Percentiles rank a stretch among this genome's conserved stretches.
Evolutionary conservation across 257 asterid genomes (phyloP).

Genomic region (Primulina eburnea): DNA sequence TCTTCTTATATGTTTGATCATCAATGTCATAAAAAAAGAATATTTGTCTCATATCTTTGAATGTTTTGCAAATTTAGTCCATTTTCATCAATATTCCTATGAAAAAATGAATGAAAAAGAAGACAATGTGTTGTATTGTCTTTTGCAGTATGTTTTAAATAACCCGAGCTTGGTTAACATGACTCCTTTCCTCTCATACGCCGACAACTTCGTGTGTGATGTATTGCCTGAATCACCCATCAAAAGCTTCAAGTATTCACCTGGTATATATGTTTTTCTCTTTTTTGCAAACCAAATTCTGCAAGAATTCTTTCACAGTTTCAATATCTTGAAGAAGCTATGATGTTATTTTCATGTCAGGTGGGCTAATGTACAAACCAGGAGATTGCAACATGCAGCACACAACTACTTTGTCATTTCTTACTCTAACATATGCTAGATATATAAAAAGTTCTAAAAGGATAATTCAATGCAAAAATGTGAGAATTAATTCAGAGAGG

Average conservation of each 20-base stretch:
- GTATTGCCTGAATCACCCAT: conserved; percentile 44
- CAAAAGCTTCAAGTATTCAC: conserved; percentile 24
- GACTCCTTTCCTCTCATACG: conserved; percentile 37
- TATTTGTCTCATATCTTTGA: too few species aligned
- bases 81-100: too few species aligned
- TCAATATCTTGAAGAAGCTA: too few species aligned
- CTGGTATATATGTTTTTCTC: conserved; percentile 24
- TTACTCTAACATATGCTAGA: conserved; percentile 37
- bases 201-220: conserved; percentile 35
- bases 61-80: too few species aligned
- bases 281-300: too few species aligned
- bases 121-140: neutral
- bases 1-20: too few species aligned
- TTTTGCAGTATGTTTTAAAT: conserved; percentile 28
- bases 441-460: conserved; percentile 26
- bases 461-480: conserved; percentile 26
- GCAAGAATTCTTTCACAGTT: too few species aligned
- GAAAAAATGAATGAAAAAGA: too few species aligned
- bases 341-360: too few species aligned
- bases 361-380: conserved; percentile 29
- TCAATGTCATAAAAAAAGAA: too few species aligned
- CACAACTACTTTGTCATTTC: conserved; percentile 34
- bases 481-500: conserved; percentile 14
- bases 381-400: conserved; percentile 38
- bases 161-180: conserved; percentile 17